Evolutionary conservation across 352 stramenopile species (phyloP), one percentile per base, ranked within the genome.

Genomic region (Globisporangium carolinianum): DNA sequence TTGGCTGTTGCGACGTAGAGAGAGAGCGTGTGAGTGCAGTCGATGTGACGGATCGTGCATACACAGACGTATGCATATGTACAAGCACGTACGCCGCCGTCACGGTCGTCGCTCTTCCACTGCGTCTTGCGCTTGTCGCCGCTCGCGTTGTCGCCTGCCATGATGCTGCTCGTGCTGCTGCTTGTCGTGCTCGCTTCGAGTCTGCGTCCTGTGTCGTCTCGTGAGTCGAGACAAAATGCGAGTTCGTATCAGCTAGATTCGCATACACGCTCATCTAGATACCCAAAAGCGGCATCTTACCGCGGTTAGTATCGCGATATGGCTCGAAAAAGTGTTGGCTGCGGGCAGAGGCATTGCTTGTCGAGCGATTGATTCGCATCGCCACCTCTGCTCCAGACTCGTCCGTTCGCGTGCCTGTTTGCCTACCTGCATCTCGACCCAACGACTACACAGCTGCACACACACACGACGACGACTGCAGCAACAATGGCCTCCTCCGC

Each of bases 71-170:
- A 32, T 32, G 3, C 24, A 32, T 32, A 32, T 32, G 24, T 32
- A 32, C 64, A 47, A 14, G 38, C 9, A 47, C 50, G 36, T 47
- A 55, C 61, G 42, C 37, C 39, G 10, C 36, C 32, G n/a, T 54
- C 61, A 10, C 18, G 47, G 57, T 62, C 60, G 53, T 71, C 60
- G 52, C 65, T 42, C 62, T 76, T 80, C 76, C 76, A 87, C 51
- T 73, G 67, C 55, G 75, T 79, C 72, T 79, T 81, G 51, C 76
- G 66, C 68, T 84, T 85, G 24, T 79, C 68, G 18, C 61, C 69
- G 35, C 38, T 45, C 15, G 55, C 66, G 61, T 71, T 63, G n/a
- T 57, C 59, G 24, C 47, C 68, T 69, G 74, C 74, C 48, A 38
- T 67, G 39, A 51, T 53, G 48, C 11, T 12, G 4, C 39, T 43